phyloP scores from a whole-genome alignment of 1,284 basidiomycete genomes.

The Singerocomus inundabilis region DNA sequence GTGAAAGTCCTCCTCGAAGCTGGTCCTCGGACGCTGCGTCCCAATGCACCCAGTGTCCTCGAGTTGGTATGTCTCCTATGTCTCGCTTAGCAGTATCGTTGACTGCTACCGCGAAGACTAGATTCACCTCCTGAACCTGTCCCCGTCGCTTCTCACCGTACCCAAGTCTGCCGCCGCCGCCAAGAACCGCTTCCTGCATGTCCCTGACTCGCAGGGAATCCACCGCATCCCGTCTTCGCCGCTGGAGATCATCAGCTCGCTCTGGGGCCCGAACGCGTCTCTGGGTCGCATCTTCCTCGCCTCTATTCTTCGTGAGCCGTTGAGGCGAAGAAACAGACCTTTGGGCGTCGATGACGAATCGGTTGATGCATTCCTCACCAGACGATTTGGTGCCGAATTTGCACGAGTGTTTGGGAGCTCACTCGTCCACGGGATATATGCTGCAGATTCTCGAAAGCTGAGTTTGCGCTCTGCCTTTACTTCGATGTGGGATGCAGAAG shows the following conservation, averaged over 20 bases:
- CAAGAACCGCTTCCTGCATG: slow-evolving; percentile 69
- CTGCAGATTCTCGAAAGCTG: slow-evolving; percentile 74
- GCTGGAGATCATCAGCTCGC: slow-evolving; percentile 46
- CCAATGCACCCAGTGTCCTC: slow-evolving; percentile 68
- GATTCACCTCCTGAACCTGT: slow-evolving; percentile 73
- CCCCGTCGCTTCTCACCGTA: slow-evolving; percentile 59
- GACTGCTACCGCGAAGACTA: slow-evolving; percentile 37
- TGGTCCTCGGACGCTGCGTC: slow-evolving; percentile 81
- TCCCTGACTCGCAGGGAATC: slow-evolving; percentile 50
- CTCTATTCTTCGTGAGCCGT: slow-evolving; percentile 58
- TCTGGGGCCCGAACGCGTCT: slow-evolving; percentile 42
- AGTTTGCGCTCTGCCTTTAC: slow-evolving; percentile 81
- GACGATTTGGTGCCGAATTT: slow-evolving; percentile 73
- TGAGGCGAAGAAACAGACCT: slow-evolving; percentile 45
- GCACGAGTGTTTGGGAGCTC: slow-evolving; percentile 80
- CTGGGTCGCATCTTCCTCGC: slow-evolving; percentile 53
- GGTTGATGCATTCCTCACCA: slow-evolving; percentile 74
- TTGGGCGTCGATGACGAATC: slow-evolving; percentile 65
- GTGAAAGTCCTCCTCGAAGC: slow-evolving; percentile 66
- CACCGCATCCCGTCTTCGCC: slow-evolving; percentile 45
- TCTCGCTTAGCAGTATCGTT: slow-evolving; percentile 8
- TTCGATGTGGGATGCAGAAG: slow-evolving; percentile 67
- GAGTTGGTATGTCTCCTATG: slow-evolving; percentile 65
- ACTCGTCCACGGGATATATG: slow-evolving; percentile 92
- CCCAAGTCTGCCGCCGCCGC: slow-evolving; percentile 69